Percentiles rank a stretch among this genome's conserved stretches.
Conservation (phyloP, 805 yeast species). For the Pichia sporocuriosa region DNA sequence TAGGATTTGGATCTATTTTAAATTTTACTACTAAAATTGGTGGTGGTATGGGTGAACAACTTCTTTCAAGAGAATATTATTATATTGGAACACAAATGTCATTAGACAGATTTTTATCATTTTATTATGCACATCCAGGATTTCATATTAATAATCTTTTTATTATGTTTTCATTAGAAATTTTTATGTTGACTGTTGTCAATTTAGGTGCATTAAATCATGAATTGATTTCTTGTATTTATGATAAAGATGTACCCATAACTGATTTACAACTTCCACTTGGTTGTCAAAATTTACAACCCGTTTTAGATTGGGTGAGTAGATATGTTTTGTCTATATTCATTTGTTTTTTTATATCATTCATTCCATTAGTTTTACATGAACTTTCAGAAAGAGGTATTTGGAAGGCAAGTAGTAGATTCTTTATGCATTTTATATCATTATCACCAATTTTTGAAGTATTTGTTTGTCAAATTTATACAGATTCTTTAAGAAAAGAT, state of each 20-base stretch:
- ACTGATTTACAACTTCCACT: conserved; percentile 69
- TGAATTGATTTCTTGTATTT: conserved; percentile 64
- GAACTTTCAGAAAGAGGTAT: conserved; percentile 83
- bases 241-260: conserved; percentile 58
- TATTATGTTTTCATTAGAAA: conserved; percentile 78
- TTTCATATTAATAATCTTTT: conserved; percentile 89
- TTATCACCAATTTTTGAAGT: conserved; percentile 91
- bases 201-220: conserved; percentile 73
- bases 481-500: conserved; percentile 68
- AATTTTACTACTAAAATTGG: conserved; percentile 95
- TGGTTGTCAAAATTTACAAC: conserved; percentile 81
- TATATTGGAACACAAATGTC: conserved; percentile 87
- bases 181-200: conserved; percentile 73
- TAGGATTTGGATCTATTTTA: conserved; percentile 87
- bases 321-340: conserved; percentile 84
- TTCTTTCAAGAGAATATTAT: conserved; percentile 85
- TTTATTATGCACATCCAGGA: conserved; percentile 96
- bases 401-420: conserved; percentile 63
- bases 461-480: conserved; percentile 89
- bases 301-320: conserved; percentile 86
- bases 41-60: conserved; percentile 98
- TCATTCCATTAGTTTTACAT: conserved; percentile 80
- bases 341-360: conserved; percentile 88
- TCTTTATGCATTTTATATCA: conserved; percentile 70
- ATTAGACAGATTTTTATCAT: conserved; percentile 81